Percentiles rank a stretch among this genome's conserved stretches.
Evolutionary conservation across 305 asterid species (phyloP).

Genomic region (Rubia peregrina): DNA sequence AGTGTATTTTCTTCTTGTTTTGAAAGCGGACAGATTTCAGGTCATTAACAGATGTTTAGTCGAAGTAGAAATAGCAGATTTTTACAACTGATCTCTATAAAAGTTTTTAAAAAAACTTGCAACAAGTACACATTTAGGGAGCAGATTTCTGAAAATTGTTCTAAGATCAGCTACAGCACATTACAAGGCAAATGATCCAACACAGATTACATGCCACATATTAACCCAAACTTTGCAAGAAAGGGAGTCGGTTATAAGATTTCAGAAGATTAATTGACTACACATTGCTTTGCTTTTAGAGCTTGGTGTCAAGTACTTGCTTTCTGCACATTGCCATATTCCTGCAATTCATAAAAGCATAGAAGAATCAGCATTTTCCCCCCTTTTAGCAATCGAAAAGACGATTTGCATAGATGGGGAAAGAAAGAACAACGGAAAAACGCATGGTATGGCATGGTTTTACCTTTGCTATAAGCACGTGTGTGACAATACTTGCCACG

Average conservation of each 20-base stretch:
- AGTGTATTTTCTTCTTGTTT: no score
- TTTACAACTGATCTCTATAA: neutral
- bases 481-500: slow-evolving; percentile 86
- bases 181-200: neutral
- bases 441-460: neutral
- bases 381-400: neutral
- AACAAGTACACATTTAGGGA: neutral
- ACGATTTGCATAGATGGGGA: neutral
- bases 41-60: no score
- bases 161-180: neutral
- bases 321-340: slow-evolving; percentile 98
- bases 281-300: slow-evolving; percentile 92
- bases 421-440: neutral
- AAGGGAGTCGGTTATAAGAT: neutral
- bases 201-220: neutral
- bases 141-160: neutral
- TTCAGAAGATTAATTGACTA: slow-evolving; percentile 18
- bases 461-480: slow-evolving; percentile 92
- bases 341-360: slow-evolving; percentile 46
- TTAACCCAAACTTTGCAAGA: neutral
- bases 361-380: neutral
- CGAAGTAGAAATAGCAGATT: no score
- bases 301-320: slow-evolving; percentile 91
- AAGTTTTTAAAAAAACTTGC: no score
- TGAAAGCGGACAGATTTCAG: neutral